phyloP scores from a whole-genome alignment of 1,139 yeast genomes.

The Nakaseomyces delphensis region DNA sequence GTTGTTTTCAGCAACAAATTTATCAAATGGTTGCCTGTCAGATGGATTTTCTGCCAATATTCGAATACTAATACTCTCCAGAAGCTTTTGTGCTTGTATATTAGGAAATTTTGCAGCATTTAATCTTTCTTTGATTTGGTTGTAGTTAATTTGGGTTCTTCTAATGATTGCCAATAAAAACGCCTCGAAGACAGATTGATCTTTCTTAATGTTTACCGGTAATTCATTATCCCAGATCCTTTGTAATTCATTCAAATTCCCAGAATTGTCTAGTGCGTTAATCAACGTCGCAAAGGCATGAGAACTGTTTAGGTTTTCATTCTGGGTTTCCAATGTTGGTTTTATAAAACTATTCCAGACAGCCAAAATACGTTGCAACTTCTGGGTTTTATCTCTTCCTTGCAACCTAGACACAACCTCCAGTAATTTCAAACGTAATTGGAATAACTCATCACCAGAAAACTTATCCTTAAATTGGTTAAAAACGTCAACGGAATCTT shows the following conservation, averaged over 20 bases:
- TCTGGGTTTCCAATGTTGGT: slow-evolving; percentile 13
- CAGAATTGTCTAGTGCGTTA: slow-evolving; percentile 17
- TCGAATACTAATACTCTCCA: not conserved
- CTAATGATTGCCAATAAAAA: slow-evolving; percentile 16
- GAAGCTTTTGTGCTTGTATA: not conserved
- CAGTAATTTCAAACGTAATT: slow-evolving; percentile 10
- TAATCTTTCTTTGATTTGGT: slow-evolving; percentile 13
- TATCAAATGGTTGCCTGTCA: not conserved
- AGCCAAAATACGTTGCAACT: slow-evolving; percentile 24
- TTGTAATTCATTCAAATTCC: slow-evolving; percentile 15
- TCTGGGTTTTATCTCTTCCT: slow-evolving; percentile 12
- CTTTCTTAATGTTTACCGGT: slow-evolving; percentile 17
- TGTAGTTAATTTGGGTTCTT: slow-evolving; percentile 10
- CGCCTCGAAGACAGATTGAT: slow-evolving; percentile 17
- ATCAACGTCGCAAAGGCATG: slow-evolving; percentile 19
- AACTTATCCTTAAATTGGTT: slow-evolving; percentile 14
- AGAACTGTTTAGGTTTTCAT: slow-evolving; percentile 13
- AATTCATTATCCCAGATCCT: slow-evolving; percentile 23
- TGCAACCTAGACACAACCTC: slow-evolving; percentile 21
- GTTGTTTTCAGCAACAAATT: not conserved
- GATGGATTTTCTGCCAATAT: slow-evolving; percentile 1
- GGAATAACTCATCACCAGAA: not conserved
- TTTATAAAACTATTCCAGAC: slow-evolving; percentile 29
- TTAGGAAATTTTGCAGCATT: slow-evolving; percentile 8
- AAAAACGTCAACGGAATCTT: slow-evolving; percentile 19